Base-by-base conservation (phyloP, 495 filamentous ascomycete genomes). In the Margaritispora aquatica region DNA sequence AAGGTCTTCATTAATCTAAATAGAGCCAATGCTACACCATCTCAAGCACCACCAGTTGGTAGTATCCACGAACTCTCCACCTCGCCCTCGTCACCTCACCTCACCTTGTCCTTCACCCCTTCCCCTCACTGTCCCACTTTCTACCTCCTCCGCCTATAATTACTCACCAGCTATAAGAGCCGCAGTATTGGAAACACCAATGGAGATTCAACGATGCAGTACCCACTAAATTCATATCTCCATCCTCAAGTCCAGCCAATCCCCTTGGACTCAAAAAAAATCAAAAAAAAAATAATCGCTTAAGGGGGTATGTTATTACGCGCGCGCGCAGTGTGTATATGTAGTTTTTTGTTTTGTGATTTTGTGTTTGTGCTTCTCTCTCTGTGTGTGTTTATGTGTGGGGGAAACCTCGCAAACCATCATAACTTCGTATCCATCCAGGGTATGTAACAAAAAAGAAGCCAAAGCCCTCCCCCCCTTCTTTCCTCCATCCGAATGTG, bases 1-100 rank as follows among this genome's bases (percentile, higher is more conserved):
- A 56, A 44, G 38, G 63, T 66, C 63, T 62, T 62, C 59, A 63
- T 63, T 62, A 66, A 59, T 62, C 59, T 66, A 65, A n/a, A n/a
- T n/a, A 59, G 51, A 48, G 58, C 63, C 26, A 57, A 17, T 44
- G 17, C 3, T 44, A 44, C 38, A 8, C 51, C 53, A 50, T 50
- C 53, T 15, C 49, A 36, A 23, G 29, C 54, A 13, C n/a, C 38
- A 20, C 21, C 51, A 54, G 44, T 41, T n/a, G 11, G 44, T 9
- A 41, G 53, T 26, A 22, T 21, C n/a, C 44, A 36, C 34, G 55
- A 62, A 36, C 26, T 23, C 20, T 19, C 47, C 49, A 24, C 51
- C 17, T 15, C 23, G 19, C 51, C 24, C 51, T 13, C 11, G 21
- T 53, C 34, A 31, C 27, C 5, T 27, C 8, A 23, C 21, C 20